Conservation (phyloP, 75 land plant species). For the Isoetes taiwanensis region DNA sequence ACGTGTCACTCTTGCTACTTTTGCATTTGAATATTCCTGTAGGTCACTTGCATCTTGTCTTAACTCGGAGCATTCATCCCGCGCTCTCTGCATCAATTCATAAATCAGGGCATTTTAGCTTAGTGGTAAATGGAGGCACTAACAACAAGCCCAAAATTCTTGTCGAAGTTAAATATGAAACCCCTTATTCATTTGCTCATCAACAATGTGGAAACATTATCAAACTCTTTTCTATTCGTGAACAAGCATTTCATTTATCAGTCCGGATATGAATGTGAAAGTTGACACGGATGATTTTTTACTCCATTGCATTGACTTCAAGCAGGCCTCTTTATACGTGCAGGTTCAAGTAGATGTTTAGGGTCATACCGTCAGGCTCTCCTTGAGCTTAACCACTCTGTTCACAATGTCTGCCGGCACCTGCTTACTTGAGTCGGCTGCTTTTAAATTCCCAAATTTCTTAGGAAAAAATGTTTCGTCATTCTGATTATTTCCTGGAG, state of each 20-base stretch:
- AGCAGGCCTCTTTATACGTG: no score
- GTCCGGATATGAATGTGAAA: no score
- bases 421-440: background rate
- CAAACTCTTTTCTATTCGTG: no score
- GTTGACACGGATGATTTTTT: no score
- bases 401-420: background rate
- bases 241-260: no score
- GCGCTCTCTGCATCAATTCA: background rate
- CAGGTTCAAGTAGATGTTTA: background rate
- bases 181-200: no score
- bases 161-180: no score
- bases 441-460: no score
- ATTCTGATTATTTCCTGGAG: background rate
- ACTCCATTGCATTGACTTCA: no score
- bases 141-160: no score
- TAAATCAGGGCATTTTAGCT: background rate
- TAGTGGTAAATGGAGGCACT: no score
- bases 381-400: conserved; percentile 2
- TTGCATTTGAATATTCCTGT: conserved; percentile 7
- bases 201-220: no score
- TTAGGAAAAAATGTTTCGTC: background rate
- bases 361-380: background rate
- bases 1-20: background rate
- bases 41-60: conserved; percentile 1
- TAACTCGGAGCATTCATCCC: background rate